These are phyloP conservation scores for Cryptosporidium sp. DNA, from an alignment of 169 alveolate genomes.

Conservation along the genomic window DNA sequence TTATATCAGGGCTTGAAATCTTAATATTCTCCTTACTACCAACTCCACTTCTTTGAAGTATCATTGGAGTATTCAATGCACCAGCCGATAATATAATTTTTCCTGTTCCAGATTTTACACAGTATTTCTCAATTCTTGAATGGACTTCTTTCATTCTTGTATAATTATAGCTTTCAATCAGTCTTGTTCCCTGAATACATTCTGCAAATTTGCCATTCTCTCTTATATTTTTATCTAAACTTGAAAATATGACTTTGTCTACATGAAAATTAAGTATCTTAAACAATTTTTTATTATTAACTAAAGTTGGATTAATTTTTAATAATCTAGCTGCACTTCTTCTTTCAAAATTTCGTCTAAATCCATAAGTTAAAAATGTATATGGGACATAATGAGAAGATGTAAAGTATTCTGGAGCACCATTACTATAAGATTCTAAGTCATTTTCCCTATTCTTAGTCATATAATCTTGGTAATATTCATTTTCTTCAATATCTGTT, in stretches of 20 bases:
- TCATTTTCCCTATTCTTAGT: neutral
- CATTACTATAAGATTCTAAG: neutral
- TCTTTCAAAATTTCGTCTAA: constrained; percentile 42
- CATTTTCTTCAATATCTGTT: neutral
- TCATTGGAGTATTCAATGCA: constrained; percentile 67
- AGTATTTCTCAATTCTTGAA: neutral
- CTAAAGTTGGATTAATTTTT: constrained; percentile 8
- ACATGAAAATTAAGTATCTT: constrained; percentile 30
- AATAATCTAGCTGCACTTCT: constrained; percentile 25
- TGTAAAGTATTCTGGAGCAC: neutral
- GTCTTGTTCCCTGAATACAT: neutral
- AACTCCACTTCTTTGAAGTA: constrained; percentile 73
- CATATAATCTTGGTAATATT: neutral
- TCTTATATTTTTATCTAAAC: neutral
- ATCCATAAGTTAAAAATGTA: constrained; percentile 57
- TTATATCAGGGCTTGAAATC: constrained; percentile 27
- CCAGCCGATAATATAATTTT: constrained; percentile 46
- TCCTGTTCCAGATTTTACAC: constrained; percentile 16
- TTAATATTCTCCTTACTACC: constrained; percentile 15
- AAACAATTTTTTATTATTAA: neutral
- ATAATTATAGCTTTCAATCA: neutral
- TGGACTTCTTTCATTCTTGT: neutral
- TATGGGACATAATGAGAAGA: constrained; percentile 46
- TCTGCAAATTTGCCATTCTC: constrained; percentile 8
- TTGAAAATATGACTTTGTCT: neutral